Conservation (phyloP, 2,329 filamentous ascomycete species). For the Exophiala sp. region DNA sequence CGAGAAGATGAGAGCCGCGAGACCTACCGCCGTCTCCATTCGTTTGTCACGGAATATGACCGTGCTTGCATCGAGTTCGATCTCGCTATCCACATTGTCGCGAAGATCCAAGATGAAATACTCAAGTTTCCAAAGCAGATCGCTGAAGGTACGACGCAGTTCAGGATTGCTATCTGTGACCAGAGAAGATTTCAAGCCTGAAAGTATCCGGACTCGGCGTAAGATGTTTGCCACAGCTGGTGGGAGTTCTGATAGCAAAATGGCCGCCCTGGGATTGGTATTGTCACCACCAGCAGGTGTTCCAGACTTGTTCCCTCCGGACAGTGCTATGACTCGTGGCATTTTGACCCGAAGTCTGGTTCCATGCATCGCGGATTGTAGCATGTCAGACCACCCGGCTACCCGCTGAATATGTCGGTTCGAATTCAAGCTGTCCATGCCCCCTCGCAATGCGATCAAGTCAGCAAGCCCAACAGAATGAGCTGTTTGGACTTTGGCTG, state of each 20-base stretch:
- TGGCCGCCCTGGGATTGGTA: background rate
- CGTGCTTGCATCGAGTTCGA: background rate
- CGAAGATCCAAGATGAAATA: conserved; percentile 8
- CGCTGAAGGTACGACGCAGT: conserved; percentile 13
- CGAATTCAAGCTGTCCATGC: conserved; percentile 11
- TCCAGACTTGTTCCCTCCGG: no score
- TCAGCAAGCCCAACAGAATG: conserved; percentile 11
- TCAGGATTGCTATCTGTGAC: conserved; percentile 3
- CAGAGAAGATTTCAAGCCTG: conserved; percentile 6
- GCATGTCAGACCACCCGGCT: conserved; percentile 16
- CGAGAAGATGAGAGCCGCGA: conserved; percentile 13
- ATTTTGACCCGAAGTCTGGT: conserved; percentile 8
- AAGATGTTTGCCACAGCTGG: background rate
- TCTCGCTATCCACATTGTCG: background rate
- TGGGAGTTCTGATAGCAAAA: conserved; percentile 7
- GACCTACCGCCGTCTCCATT: background rate
- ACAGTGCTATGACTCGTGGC: background rate
- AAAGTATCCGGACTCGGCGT: conserved; percentile 10
- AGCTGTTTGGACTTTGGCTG: conserved; percentile 1
- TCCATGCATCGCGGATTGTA: conserved; percentile 13
- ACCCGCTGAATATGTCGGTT: conserved; percentile 16
- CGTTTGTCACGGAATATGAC: background rate
- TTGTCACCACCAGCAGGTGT: no score
- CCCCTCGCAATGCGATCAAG: conserved; percentile 12
- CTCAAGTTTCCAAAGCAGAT: conserved; percentile 18